These are phyloP conservation scores for Xerophyta viscosa DNA, from an alignment of 106 monocot species.

Conservation along the genomic window DNA sequence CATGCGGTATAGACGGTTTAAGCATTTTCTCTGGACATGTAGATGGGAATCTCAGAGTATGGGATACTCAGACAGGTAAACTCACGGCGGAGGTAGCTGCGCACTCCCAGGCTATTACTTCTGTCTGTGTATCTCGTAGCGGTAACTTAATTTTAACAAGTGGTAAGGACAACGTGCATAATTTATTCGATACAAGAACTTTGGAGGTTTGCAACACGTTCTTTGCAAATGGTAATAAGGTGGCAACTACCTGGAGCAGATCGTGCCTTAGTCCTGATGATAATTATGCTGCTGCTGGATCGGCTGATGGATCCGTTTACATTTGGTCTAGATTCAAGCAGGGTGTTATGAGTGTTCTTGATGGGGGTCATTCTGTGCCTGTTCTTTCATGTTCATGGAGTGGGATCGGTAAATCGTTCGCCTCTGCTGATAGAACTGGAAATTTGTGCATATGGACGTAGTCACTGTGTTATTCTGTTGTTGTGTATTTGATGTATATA, in stretches of 20 bases:
- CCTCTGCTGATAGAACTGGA: conserved; percentile 76
- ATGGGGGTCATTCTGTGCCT: conserved; percentile 58
- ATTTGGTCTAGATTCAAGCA: conserved; percentile 66
- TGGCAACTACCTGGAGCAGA: conserved; percentile 75
- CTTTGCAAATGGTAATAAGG: conserved; percentile 36
- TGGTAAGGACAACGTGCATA: conserved; percentile 83
- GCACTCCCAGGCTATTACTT: conserved; percentile 76
- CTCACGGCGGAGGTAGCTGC: conserved; percentile 66
- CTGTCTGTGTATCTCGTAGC: conserved; percentile 52
- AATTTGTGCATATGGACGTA: conserved; percentile 76
- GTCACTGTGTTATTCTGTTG: no score
- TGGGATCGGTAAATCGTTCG: conserved; percentile 44
- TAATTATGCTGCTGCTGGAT: conserved; percentile 60
- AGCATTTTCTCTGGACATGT: conserved; percentile 80
- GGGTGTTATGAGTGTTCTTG: conserved; percentile 30
- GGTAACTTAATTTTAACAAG: conserved; percentile 71
- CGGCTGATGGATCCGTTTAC: conserved; percentile 65
- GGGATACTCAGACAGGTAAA: conserved; percentile 64
- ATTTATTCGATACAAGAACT: conserved; percentile 73
- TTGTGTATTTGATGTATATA: no score
- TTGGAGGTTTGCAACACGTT: conserved; percentile 75
- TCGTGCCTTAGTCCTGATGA: conserved; percentile 84
- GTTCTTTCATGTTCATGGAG: conserved; percentile 77
- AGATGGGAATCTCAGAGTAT: conserved; percentile 78
- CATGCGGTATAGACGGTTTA: conserved; percentile 51